A percentile compares a stretch with the other conserved stretches of the same genome.
phyloP scores from a whole-genome alignment of 352 stramenopile species.

The Phytophthora tubulina region DNA sequence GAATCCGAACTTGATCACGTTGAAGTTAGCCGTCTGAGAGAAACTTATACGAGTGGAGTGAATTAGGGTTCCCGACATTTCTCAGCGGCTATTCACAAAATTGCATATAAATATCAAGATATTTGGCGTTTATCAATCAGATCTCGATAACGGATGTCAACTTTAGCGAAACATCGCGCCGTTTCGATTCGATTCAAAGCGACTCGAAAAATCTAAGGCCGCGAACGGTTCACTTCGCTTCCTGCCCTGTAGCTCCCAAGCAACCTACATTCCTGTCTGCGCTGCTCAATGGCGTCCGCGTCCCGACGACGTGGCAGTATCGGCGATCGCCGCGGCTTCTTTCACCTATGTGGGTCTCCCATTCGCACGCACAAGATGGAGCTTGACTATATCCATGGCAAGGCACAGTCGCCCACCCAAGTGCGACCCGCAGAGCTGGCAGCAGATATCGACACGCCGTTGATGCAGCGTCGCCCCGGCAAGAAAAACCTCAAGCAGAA shows the following conservation, averaged over 20 bases:
- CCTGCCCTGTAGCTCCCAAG: constrained; percentile 38
- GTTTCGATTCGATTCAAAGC: constrained; percentile 27
- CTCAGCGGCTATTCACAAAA: constrained; percentile 23
- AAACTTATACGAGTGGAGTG: constrained; percentile 16
- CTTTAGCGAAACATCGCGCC: constrained; percentile 28
- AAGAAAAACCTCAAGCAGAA: constrained; percentile 48
- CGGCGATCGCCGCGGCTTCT: constrained; percentile 58
- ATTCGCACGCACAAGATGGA: constrained; percentile 72
- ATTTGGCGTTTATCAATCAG: constrained; percentile 11
- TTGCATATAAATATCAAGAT: constrained; percentile 19
- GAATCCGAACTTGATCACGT: constrained; percentile 15
- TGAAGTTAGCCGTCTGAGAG: constrained; percentile 33
- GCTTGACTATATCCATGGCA: constrained; percentile 53
- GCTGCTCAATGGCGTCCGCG: constrained; percentile 29
- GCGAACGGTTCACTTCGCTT: constrained; percentile 38
- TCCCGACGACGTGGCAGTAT: constrained; percentile 35
- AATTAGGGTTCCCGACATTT: constrained; percentile 17
- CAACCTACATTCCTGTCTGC: background rate
- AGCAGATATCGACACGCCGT: constrained; percentile 35
- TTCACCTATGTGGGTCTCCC: constrained; percentile 79
- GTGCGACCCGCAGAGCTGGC: constrained; percentile 43
- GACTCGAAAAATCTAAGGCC: constrained; percentile 21
- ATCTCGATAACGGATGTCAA: constrained; percentile 31
- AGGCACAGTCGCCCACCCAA: constrained; percentile 45
- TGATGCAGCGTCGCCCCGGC: constrained; percentile 36